Evolutionary conservation across 176 grass and related monocot species (phyloP).

Genomic region (Alopecurus myosuroides): DNA sequence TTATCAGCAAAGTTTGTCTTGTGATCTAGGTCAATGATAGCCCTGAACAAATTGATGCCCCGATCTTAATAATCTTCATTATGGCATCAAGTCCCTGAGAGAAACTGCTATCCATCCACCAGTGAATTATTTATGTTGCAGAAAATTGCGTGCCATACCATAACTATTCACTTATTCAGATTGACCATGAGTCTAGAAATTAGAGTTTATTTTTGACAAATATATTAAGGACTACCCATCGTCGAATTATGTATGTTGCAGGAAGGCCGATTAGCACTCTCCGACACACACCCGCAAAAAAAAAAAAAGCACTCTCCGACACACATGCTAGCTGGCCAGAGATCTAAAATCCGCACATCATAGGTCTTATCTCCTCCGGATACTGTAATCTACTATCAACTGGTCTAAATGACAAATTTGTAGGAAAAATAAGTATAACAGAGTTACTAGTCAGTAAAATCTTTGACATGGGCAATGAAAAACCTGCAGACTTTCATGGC

Average conservation of each 20-base stretch:
- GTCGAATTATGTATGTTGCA: not conserved
- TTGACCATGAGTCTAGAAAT: slow-evolving; percentile 8
- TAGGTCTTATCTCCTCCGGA: not conserved
- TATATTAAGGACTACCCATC: not conserved
- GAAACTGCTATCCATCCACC: not conserved
- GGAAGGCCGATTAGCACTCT: not conserved
- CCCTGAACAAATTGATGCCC: not conserved
- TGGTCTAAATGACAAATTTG: not conserved
- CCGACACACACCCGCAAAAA: too few species aligned
- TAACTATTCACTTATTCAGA: not conserved
- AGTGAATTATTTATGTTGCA: not conserved
- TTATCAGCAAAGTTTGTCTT: not conserved
- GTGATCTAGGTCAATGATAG: not conserved
- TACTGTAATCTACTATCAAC: not conserved
- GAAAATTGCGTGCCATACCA: not conserved
- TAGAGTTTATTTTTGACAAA: not conserved
- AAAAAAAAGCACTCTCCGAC: not conserved
- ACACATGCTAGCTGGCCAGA: not conserved
- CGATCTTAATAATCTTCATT: not conserved
- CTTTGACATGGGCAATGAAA: not conserved
- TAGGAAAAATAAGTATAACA: not conserved
- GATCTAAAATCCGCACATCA: not conserved
- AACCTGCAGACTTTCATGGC: not conserved
- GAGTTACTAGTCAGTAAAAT: not conserved
- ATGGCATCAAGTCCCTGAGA: not conserved